These are phyloP conservation scores for Lomentospora prolificans DNA, from an alignment of 2,329 filamentous ascomycete genomes.

Conservation along the genomic window DNA sequence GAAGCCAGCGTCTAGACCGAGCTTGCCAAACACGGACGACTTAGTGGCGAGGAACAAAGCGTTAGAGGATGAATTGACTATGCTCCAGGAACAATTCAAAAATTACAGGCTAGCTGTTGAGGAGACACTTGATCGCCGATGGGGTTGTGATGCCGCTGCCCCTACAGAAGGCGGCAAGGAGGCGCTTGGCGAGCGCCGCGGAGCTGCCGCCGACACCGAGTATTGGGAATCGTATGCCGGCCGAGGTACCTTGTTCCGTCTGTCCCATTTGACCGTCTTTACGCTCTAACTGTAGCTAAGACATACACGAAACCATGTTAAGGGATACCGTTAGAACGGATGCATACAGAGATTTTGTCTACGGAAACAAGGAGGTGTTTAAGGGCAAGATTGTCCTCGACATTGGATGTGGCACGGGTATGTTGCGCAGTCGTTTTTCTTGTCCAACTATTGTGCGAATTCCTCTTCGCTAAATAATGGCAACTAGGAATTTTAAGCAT, in stretches of 20 bases:
- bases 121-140: conserved; percentile 55
- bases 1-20: conserved; percentile 17
- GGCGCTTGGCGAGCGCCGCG: conserved; percentile 9
- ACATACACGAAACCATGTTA: conserved; percentile 93
- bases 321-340: conserved; percentile 84
- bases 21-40: conserved; percentile 19
- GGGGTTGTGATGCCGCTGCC: conserved; percentile 44
- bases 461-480: background rate
- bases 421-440: conserved; percentile 13
- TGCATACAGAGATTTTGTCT: conserved; percentile 90
- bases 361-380: conserved; percentile 81
- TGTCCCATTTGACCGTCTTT: conserved; percentile 3
- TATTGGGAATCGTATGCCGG: conserved; percentile 55
- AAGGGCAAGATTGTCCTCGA: conserved; percentile 80
- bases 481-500: conserved; percentile 70
- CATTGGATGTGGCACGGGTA: conserved; percentile 71
- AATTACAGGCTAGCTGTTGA: conserved; percentile 57
- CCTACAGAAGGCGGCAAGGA: conserved; percentile 17
- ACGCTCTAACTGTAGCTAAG: conserved; percentile 28
- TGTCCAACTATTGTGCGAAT: conserved; percentile 13
- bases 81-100: conserved; percentile 50
- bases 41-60: conserved; percentile 40
- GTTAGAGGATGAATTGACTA: conserved; percentile 52
- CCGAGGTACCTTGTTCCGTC: conserved; percentile 36
- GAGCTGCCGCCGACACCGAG: conserved; percentile 30